phyloP scores from a whole-genome alignment of 768 basidiomycete genomes.

The Mrakia blollopis region DNA sequence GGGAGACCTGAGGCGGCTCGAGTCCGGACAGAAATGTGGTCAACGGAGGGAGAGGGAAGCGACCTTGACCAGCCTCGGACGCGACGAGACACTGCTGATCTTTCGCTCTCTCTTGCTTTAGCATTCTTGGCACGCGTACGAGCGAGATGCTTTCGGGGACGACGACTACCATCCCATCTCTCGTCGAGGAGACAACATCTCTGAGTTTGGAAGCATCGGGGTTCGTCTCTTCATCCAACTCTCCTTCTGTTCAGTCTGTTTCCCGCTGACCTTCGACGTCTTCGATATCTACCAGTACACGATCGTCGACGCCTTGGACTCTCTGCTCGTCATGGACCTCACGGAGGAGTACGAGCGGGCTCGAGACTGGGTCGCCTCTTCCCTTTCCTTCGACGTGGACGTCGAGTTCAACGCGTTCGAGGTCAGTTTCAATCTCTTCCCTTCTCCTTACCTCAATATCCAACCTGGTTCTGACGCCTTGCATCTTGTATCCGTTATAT shows the following conservation, averaged over 20 bases:
- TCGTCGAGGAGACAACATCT: slow-evolving; percentile 69
- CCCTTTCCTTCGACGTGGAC: slow-evolving; percentile 70
- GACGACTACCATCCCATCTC: slow-evolving; percentile 75
- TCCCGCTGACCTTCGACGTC: background rate
- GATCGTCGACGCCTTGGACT: slow-evolving; percentile 81
- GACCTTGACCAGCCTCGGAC: background rate
- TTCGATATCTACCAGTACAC: slow-evolving; percentile 53
- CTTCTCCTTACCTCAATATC: background rate
- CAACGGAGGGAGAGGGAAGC: too few species aligned
- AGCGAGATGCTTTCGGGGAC: slow-evolving; percentile 77
- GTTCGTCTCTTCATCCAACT: background rate
- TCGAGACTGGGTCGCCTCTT: slow-evolving; percentile 65
- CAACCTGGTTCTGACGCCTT: background rate
- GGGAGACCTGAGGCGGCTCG: too few species aligned
- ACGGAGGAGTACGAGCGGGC: slow-evolving; percentile 72
- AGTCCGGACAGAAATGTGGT: too few species aligned
- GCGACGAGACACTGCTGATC: background rate
- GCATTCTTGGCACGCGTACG: slow-evolving; percentile 84
- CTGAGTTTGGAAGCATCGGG: slow-evolving; percentile 67
- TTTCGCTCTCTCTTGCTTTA: slow-evolving; percentile 42
- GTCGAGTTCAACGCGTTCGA: slow-evolving; percentile 84
- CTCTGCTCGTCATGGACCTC: slow-evolving; percentile 78
- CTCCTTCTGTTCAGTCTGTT: too few species aligned
- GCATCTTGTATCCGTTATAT: background rate
- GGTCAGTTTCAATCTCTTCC: slow-evolving; percentile 46